Conservation (phyloP, 1,139 yeast genomes). For the Protomyces inundatus region DNA sequence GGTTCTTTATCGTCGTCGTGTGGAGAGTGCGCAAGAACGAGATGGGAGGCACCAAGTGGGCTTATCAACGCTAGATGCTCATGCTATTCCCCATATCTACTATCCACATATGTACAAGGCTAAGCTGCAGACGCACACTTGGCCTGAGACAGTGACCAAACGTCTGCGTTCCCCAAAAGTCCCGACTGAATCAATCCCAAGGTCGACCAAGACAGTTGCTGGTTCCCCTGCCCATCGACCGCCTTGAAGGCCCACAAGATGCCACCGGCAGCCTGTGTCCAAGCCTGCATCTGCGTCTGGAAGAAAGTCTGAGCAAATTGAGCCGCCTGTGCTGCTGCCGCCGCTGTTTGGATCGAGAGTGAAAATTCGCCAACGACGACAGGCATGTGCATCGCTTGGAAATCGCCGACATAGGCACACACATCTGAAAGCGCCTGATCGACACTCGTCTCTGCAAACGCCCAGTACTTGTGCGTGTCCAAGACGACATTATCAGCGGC, state of each 20-base stretch:
- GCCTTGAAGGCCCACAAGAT: constrained; percentile 11
- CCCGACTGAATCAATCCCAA: constrained; percentile 8
- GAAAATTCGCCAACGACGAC: constrained; percentile 85
- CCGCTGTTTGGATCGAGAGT: constrained; percentile 80
- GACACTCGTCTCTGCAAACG: constrained; percentile 56
- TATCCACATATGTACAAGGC: background rate
- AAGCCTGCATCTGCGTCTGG: constrained; percentile 12
- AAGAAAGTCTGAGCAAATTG: constrained; percentile 33
- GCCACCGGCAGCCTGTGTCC: constrained; percentile 21
- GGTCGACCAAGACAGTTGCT: constrained; percentile 13
- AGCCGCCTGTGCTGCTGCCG: constrained; percentile 58
- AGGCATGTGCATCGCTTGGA: constrained; percentile 50
- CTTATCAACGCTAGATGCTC: too few species aligned
- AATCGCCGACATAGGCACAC: constrained; percentile 55
- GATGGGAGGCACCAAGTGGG: too few species aligned
- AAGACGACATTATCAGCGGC: constrained; percentile 18
- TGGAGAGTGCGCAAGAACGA: too few species aligned
- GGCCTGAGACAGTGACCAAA: background rate
- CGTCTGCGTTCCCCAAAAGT: background rate
- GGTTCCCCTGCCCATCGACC: background rate
- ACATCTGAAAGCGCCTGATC: constrained; percentile 61
- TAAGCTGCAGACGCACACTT: background rate
- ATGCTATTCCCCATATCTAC: too few species aligned
- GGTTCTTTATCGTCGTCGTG: too few species aligned
- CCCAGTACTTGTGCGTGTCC: constrained; percentile 53